Evolutionary conservation across 257 asterid genomes (phyloP), one percentile per base, ranked within the genome.

Genomic region (Solanum megistacrolobum): DNA sequence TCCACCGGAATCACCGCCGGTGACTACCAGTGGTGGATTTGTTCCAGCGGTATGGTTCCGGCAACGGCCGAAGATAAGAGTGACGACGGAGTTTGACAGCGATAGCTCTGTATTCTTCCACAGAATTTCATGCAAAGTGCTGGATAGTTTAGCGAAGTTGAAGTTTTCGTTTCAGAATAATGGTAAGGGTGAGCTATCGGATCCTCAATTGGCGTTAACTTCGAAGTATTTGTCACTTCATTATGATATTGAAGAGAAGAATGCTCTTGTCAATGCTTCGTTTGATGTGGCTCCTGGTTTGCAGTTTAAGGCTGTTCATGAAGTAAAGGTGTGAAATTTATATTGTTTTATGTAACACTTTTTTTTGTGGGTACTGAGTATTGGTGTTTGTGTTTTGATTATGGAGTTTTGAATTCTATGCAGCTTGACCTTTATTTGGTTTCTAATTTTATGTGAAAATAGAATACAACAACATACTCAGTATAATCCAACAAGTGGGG

Each of bases 31-130:
- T n/a, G 58, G 69, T 1, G 84, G 75, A 31, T 20, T 76, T 4
- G 83, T 60, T 86, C 68, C 66, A 46, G 76, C 60, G 9, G 66
- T 31, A 3, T 72, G 84, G 60, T 74, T 89, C 16, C 41, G 46
- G 79, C 74, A 83, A 69, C 76, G 98, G 88, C 99, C 99, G 71
- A 94, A 91, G 89, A 74, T 96, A 84, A 94, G 99, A 60, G 95
- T 96, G 79, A 94, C 98, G 8, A 86, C 98, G 21, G 98, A 95
- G 92, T 96, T 94, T 88, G 98, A 96, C 93, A 96, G 99, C 39
- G 99, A 96, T 13, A 91, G 91, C 91, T 89, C 98, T 32, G 90
- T 92, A 12, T 95, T 96, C 93, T 88, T 94, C 86, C 92, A 96
- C 92, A 94, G 94, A 89, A 88, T 91, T 73, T 96, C 98, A 36